phyloP scores from a whole-genome alignment of 2,329 filamentous ascomycete genomes.

The Diaporthe sp. region DNA sequence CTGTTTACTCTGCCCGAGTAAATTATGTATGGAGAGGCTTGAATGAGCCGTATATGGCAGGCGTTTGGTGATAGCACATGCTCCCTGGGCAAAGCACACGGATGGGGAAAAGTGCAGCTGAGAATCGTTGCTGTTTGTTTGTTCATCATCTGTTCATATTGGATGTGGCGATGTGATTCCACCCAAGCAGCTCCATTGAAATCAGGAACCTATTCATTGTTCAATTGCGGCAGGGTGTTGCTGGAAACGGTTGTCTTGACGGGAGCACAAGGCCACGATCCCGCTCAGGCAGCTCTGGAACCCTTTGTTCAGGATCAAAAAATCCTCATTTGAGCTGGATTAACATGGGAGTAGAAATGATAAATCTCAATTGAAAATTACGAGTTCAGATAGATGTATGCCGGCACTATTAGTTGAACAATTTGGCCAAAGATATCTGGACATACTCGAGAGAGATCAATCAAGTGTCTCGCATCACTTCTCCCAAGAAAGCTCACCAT shows the following conservation, averaged over 20 bases:
- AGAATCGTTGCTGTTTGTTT: background rate
- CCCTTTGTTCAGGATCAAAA: background rate
- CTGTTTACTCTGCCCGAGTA: background rate
- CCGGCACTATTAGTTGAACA: background rate
- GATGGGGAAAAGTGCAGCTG: background rate
- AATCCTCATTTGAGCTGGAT: background rate
- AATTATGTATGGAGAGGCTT: background rate
- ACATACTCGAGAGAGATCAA: background rate
- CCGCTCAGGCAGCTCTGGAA: background rate
- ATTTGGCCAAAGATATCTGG: background rate
- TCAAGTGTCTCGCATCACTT: background rate
- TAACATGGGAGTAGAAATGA: too few species aligned
- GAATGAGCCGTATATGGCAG: background rate
- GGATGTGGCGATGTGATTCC: too few species aligned
- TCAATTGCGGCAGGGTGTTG: background rate
- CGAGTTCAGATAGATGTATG: background rate
- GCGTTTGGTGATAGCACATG: too few species aligned
- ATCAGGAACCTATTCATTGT: background rate
- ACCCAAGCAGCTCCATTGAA: background rate
- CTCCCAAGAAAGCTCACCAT: background rate
- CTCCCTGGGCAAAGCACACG: background rate
- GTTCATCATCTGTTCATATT: background rate
- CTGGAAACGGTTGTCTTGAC: background rate
- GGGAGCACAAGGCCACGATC: background rate
- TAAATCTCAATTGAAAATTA: background rate